Evolutionary conservation across 2,329 filamentous ascomycete genomes (phyloP).

Genomic region (Cadophora gregata): DNA sequence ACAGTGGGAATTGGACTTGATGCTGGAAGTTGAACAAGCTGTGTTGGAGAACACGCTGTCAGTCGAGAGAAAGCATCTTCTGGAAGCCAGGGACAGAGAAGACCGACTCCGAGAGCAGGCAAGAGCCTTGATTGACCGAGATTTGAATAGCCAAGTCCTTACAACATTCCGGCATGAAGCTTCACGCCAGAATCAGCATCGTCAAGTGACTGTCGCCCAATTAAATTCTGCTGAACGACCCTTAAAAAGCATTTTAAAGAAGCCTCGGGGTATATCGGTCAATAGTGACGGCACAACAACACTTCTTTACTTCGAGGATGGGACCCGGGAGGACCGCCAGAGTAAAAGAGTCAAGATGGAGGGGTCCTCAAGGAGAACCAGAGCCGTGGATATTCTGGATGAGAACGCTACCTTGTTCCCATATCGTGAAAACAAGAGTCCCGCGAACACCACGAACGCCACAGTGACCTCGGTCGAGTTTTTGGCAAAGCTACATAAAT

Average conservation of each 20-base stretch:
- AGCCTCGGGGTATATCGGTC: constrained; percentile 2
- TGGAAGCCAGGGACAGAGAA: constrained; percentile 6
- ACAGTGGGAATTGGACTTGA: constrained; percentile 3
- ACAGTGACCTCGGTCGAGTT: background rate
- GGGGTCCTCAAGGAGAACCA: background rate
- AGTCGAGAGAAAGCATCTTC: background rate
- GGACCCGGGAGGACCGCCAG: constrained; percentile 1
- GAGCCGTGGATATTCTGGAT: background rate
- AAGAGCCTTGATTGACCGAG: constrained; percentile 7
- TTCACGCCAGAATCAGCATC: background rate
- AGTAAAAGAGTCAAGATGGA: constrained; percentile 12
- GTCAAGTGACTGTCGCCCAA: background rate
- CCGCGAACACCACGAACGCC: background rate
- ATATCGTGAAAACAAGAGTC: constrained; percentile 3
- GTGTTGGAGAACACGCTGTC: background rate
- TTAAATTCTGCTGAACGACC: background rate
- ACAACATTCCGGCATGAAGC: constrained; percentile 8
- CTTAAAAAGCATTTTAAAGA: constrained; percentile 2
- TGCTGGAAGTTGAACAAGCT: constrained; percentile 8
- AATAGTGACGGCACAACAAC: background rate
- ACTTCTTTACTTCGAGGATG: constrained; percentile 1
- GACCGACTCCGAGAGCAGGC: constrained; percentile 1
- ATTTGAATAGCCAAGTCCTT: constrained; percentile 7
- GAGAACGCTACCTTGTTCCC: constrained; percentile 3
- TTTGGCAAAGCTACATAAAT: background rate